Base-by-base conservation (phyloP, 2,329 filamentous ascomycete species). In the Exserohilum rostratum region DNA sequence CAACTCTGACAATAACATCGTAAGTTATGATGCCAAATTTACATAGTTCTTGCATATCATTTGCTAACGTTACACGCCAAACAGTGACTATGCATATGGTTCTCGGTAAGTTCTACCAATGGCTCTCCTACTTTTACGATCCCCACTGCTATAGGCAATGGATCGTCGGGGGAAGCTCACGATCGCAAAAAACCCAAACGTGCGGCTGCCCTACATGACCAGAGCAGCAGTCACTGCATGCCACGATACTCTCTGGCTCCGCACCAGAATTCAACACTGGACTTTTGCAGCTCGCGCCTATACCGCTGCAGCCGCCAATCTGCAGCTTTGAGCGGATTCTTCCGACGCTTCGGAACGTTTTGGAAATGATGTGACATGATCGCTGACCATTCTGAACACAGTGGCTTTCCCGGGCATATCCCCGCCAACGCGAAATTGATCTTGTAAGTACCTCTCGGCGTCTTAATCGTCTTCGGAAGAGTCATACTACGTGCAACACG, bases 1-100 rank as follows among this genome's bases (percentile, higher is more conserved):
- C 91, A 49, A 90, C 86, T 46, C 83, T 99, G 62, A 89, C 87
- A 65, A 97, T 98, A 73, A 84, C 87, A 60, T 82, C 84, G 89
- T 92, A 83, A 76, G 84, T 70, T 57, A 56, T 48, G 42, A 13
- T 50, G 44, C 25, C 25, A 18, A 13, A 11, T 34, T 27, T n/a
- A 45, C 20, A 47, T 15, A 31, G 46, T 12, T n/a, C 17, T 13
- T 29, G 20, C 15, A 13, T 22, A 13, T 33, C 13, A 39, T 52
- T 38, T 46, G 33, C 68, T 72, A 58, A 71, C 29, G 38, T 33
- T 15, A 35, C 57, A 47, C 46, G 47, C 25, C 12, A 35, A 43
- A 44, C 55, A 76, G 74, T 57, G 72, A 75, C 50, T 75, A 70
- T 61, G 74, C 69, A 33, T 76, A 76, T 51, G 74, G 74, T 45